Evolutionary conservation across 495 filamentous ascomycete species (phyloP).

Genomic region (Alectoria sarmentosa): DNA sequence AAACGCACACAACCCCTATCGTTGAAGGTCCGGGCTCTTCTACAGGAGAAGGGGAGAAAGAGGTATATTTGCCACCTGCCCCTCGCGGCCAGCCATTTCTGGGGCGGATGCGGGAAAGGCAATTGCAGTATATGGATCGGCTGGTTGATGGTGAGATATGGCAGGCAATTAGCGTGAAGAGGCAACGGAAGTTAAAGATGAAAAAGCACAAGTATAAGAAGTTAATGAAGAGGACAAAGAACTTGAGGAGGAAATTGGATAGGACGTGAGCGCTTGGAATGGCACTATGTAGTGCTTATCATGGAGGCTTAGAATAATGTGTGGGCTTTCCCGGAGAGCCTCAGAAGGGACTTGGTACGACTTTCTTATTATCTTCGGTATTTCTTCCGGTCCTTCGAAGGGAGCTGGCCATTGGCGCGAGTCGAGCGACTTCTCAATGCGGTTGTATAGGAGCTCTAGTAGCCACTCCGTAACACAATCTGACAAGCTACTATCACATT

Average conservation of each 20-base stretch:
- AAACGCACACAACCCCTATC: slow-evolving; percentile 27
- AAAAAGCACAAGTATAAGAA: slow-evolving; percentile 99
- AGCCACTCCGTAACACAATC: not conserved
- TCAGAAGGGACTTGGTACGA: not conserved
- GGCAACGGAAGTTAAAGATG: slow-evolving; percentile 91
- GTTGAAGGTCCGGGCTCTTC: slow-evolving; percentile 6
- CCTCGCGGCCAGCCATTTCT: slow-evolving; percentile 18
- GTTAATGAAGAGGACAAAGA: slow-evolving; percentile 86
- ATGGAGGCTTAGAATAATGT: not conserved
- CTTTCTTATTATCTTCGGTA: not conserved
- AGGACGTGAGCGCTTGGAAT: slow-evolving; percentile 32
- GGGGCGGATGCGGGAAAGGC: slow-evolving; percentile 18
- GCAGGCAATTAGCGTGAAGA: slow-evolving; percentile 74
- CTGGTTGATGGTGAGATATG: slow-evolving; percentile 28
- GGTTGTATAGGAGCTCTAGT: not conserved
- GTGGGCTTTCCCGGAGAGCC: not conserved
- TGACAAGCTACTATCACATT: not conserved
- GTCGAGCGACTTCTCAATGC: not conserved
- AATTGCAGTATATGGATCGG: slow-evolving; percentile 16
- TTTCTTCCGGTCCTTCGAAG: not conserved
- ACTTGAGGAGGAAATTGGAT: slow-evolving; percentile 80
- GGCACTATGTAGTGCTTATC: not conserved
- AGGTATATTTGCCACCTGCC: slow-evolving; percentile 6
- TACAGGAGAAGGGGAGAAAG: not conserved
- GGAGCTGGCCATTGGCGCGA: not conserved